Base-by-base conservation (phyloP, 129 eudicot species). In the Helianthus annuus region DNA sequence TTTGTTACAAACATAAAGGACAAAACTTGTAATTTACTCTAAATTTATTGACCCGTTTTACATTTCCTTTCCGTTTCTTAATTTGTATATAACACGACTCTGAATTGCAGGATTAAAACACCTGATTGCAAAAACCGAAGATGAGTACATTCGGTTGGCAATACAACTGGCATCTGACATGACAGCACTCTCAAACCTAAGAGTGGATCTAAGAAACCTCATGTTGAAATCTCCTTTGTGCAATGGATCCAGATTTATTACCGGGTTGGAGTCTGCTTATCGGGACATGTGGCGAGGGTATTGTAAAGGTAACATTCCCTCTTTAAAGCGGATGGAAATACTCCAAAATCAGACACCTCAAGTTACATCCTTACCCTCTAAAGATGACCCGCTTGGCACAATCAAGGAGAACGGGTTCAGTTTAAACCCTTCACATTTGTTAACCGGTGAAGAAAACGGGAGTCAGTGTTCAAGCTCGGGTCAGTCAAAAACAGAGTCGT, bases 151-250 rank as follows among this genome's bases (percentile, higher is more conserved):
- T 68, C 73, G 78, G 48, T 70, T 79, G 82, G 97, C 98, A 72
- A 53, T 90, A 57, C 79, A 93, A 51, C 72, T 93, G 82, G 98
- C 98, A 36, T 79, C 92, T 2, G 92, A 93, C 27, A 46, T 93
- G 27, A 77, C 80, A 1, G 79, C 92, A 74, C 97, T 93, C 15
- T 83, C 98, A 60, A 77, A 82, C 68, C 74, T 93, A 65, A 84
- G 97, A 82, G 82, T 84, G 92, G 75, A 78, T 82, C 86, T 93
- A 71, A 85, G 98, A 42, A 96, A 84, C 66, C 90, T 80, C 66
- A 93, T 93, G 98, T 75, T 84, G 13, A 87, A 90, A 58, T 93
- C 98, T 64, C 86, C 96, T 46, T 85, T 93, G 48, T 93, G 98
- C 70, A 83, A 93, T 10, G 97, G 98, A 45, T 65, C 92, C 60